These are phyloP conservation scores for Syncephalastrum racemosum DNA, from an alignment of 371 early-diverging fungal species.

Conservation along the genomic window DNA sequence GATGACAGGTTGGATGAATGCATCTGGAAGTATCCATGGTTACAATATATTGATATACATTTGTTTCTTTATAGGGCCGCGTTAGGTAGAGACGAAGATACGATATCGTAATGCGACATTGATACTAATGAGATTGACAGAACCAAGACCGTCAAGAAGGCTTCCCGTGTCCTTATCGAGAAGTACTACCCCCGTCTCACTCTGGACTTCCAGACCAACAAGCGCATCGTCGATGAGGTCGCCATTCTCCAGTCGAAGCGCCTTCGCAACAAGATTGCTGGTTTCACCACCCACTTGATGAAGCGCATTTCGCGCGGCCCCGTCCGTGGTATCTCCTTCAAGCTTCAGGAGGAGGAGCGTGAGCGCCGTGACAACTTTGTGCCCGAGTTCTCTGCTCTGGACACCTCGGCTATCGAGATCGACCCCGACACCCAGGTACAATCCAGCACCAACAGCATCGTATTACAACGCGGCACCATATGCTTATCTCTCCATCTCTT, in stretches of 20 bases:
- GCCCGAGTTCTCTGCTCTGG: conserved; percentile 98
- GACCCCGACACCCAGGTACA: conserved; percentile 89
- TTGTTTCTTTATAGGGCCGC: conserved; percentile 25
- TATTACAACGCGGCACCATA: conserved; percentile 11
- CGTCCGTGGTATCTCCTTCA: conserved; percentile 99
- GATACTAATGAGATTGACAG: conserved; percentile 33
- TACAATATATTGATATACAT: conserved; percentile 2
- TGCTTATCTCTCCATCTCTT: conserved; percentile 12
- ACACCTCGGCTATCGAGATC: conserved; percentile 91
- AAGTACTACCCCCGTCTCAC: conserved; percentile 99
- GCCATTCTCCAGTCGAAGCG: conserved; percentile 99
- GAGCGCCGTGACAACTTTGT: conserved; percentile 99
- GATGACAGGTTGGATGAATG: conserved; percentile 24
- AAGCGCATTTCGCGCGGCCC: conserved; percentile 99
- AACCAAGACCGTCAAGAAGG: conserved; percentile 99
- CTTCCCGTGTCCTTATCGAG: conserved; percentile 99
- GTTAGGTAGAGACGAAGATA: conserved; percentile 21
- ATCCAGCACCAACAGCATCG: neutral
- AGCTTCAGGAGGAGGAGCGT: conserved; percentile 99
- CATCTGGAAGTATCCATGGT: conserved; percentile 15
- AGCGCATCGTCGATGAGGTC: conserved; percentile 97
- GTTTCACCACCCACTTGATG: conserved; percentile 99
- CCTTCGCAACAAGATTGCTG: conserved; percentile 99
- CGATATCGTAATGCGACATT: neutral
- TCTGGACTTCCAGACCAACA: conserved; percentile 99